Conservation (phyloP, 106 monocot genomes). For the Posidonia australis region DNA sequence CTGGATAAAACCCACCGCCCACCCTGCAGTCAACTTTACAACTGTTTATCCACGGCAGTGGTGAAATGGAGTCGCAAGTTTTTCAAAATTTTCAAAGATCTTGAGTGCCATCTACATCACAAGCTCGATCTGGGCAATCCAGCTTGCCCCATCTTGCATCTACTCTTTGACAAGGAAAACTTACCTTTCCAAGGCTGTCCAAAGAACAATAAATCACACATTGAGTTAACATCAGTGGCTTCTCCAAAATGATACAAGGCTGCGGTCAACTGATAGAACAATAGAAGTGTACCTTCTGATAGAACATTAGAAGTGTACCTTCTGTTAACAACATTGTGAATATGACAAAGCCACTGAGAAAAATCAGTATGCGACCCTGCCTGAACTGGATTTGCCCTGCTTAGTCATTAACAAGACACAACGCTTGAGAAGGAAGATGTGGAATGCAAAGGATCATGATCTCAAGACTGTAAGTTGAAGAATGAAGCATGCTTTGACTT, state of each 20-base stretch:
- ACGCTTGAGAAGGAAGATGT: neutral
- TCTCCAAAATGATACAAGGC: neutral
- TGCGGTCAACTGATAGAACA: neutral
- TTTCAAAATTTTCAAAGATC: neutral
- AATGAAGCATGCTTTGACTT: no score
- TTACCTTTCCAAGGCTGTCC: conserved; percentile 68
- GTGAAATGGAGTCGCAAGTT: no score
- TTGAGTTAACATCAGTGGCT: neutral
- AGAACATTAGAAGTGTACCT: conserved; percentile 30
- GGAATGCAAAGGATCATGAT: no score
- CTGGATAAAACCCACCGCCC: no score
- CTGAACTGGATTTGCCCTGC: conserved; percentile 85
- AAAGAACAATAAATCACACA: conserved; percentile 6
- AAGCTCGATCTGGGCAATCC: conserved; percentile 66
- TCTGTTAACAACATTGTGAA: conserved; percentile 93
- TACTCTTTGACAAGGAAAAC: conserved; percentile 82
- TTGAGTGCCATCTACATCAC: conserved; percentile 52
- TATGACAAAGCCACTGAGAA: conserved; percentile 86
- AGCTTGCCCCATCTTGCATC: conserved; percentile 85
- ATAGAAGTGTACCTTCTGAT: neutral
- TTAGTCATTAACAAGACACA: no score
- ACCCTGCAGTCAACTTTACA: no score
- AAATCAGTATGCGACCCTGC: conserved; percentile 81
- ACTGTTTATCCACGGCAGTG: no score
- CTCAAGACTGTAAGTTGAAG: no score